Evolutionary conservation across 768 basidiomycete genomes (phyloP).

Genomic region (Brasilioporus rufonigricans): DNA sequence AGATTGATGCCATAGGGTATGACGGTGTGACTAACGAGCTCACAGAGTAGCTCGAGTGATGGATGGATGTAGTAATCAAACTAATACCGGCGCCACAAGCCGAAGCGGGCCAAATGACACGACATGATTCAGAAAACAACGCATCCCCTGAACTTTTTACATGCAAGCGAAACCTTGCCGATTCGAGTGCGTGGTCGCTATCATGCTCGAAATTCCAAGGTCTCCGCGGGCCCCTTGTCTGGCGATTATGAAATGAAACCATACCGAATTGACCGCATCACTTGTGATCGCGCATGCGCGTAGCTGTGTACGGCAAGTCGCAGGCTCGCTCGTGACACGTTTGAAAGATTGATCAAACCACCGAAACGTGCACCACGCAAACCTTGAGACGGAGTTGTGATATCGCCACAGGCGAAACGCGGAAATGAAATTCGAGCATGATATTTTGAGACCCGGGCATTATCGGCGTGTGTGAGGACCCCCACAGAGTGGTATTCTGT

Average conservation of each 20-base stretch:
- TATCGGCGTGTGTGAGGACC: not conserved
- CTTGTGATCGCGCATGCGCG: not conserved
- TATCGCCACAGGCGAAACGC: conserved; percentile 2
- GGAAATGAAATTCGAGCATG: conserved; percentile 1
- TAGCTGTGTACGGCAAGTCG: conserved; percentile 2
- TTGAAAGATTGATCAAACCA: not conserved
- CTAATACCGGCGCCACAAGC: not conserved
- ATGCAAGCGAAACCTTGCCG: not conserved
- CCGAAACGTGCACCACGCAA: not conserved
- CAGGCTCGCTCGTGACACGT: conserved; percentile 2
- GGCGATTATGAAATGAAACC: conserved; percentile 5
- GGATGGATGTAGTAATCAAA: not conserved
- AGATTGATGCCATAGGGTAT: not conserved
- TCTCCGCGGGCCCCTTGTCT: conserved; percentile 10
- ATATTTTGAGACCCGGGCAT: not conserved
- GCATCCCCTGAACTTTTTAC: not conserved
- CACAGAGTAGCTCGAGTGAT: not conserved
- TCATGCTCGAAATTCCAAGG: conserved; percentile 1
- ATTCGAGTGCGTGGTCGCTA: not conserved
- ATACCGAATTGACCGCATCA: not conserved
- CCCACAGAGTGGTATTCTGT: too few species aligned
- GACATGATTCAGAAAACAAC: not conserved
- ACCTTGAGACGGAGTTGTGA: not conserved
- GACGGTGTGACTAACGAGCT: not conserved
- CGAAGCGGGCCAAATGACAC: not conserved